These are phyloP conservation scores for Paecilomyces fulvus DNA, from an alignment of 2,329 filamentous ascomycete species.

Conservation along the genomic window DNA sequence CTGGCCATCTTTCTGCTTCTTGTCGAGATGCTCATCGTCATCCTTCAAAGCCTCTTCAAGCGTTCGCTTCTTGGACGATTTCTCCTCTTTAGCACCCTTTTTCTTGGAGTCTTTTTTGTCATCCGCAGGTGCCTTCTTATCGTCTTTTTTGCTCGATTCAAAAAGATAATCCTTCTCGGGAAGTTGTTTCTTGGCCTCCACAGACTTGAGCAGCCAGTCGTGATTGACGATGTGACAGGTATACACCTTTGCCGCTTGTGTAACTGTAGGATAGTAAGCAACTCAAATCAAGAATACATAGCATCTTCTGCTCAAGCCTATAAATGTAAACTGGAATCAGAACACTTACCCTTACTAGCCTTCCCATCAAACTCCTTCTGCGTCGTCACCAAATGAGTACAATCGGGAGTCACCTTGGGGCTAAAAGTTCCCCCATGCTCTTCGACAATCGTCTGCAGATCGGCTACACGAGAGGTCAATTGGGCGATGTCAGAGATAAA, in stretches of 20 bases:
- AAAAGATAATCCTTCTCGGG: slow-evolving; percentile 32
- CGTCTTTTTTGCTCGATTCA: slow-evolving; percentile 3
- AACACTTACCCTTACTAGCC: slow-evolving; percentile 24
- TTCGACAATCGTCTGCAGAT: slow-evolving; percentile 25
- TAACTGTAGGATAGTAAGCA: slow-evolving; percentile 5
- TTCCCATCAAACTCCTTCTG: slow-evolving; percentile 29
- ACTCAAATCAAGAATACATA: too few species aligned
- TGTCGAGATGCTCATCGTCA: slow-evolving; percentile 17
- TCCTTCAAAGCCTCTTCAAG: slow-evolving; percentile 9
- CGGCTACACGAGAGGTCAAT: slow-evolving; percentile 12
- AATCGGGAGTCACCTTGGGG: slow-evolving; percentile 18
- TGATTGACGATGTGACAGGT: slow-evolving; percentile 46
- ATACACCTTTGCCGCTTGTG: slow-evolving; percentile 38
- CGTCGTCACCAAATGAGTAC: slow-evolving; percentile 32
- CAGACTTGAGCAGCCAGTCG: slow-evolving; percentile 53
- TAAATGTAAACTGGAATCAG: too few species aligned
- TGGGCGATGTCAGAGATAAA: slow-evolving; percentile 6
- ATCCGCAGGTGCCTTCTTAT: slow-evolving; percentile 2
- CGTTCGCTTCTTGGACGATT: slow-evolving; percentile 19
- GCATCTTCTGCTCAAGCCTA: too few species aligned
- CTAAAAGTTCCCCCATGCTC: slow-evolving; percentile 25
- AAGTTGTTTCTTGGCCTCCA: slow-evolving; percentile 33
- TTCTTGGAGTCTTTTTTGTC: slow-evolving; percentile 15
- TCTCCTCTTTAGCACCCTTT: slow-evolving; percentile 14
- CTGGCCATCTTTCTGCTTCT: slow-evolving; percentile 39